Percentiles rank a stretch among this genome's conserved stretches.
Evolutionary conservation across 495 filamentous ascomycete genomes (phyloP).

Genomic region (Penicillium daleae): DNA sequence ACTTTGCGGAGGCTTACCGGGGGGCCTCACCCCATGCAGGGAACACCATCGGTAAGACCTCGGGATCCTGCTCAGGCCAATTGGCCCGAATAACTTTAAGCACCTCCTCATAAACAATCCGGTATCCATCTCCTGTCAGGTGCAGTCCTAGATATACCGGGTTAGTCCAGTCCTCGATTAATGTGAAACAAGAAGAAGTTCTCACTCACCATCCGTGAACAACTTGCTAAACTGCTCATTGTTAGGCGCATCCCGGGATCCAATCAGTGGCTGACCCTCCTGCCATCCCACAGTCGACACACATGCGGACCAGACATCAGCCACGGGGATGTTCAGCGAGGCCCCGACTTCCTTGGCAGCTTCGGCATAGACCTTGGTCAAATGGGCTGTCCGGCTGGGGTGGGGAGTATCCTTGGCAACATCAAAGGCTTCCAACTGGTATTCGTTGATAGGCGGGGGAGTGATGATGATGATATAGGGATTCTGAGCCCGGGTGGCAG

Average conservation of each 20-base stretch:
- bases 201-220: slow-evolving; percentile 60
- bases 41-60: slow-evolving; percentile 53
- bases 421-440: slow-evolving; percentile 54
- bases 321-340: slow-evolving; percentile 63
- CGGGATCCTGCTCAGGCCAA: slow-evolving; percentile 64
- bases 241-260: slow-evolving; percentile 53
- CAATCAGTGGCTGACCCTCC: slow-evolving; percentile 54
- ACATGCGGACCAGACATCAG: slow-evolving; percentile 76
- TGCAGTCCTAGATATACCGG: slow-evolving; percentile 57
- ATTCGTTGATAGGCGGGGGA: slow-evolving; percentile 81
- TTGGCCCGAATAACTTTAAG: slow-evolving; percentile 54
- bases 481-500: slow-evolving; percentile 66
- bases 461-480: slow-evolving; percentile 76
- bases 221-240: slow-evolving; percentile 54
- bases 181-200: too few relatives aligned
- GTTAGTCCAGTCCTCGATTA: slow-evolving; percentile 17
- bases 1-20: slow-evolving; percentile 28
- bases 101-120: slow-evolving; percentile 59
- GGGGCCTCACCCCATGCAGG: slow-evolving; percentile 57
- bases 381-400: slow-evolving; percentile 61
- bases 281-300: slow-evolving; percentile 70
- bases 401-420: slow-evolving; percentile 29
- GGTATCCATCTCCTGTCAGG: slow-evolving; percentile 63
- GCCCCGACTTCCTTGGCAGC: slow-evolving; percentile 66
- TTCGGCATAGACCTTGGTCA: slow-evolving; percentile 72